Evolutionary conservation across 176 grass and related monocot genomes (phyloP).

Genomic region (Avena sativa): DNA sequence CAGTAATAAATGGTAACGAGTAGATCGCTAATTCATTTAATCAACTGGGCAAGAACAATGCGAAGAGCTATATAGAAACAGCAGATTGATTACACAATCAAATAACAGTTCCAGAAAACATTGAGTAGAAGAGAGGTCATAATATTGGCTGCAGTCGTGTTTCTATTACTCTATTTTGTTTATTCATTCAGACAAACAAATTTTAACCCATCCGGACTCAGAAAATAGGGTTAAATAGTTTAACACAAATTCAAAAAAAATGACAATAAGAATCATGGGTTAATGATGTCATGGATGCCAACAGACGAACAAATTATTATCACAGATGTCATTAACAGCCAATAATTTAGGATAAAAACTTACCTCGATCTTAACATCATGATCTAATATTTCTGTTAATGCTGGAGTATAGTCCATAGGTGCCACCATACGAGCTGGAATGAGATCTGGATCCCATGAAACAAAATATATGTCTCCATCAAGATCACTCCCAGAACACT

Average conservation of each 20-base stretch:
- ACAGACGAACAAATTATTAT: conserved; percentile 2
- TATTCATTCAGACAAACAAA: neutral
- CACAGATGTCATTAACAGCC: neutral
- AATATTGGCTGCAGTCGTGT: too few relatives aligned
- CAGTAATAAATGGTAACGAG: too few relatives aligned
- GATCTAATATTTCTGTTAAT: conserved; percentile 69
- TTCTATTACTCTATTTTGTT: neutral
- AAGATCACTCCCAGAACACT: conserved; percentile 97
- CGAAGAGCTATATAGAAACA: too few relatives aligned
- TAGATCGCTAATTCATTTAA: too few relatives aligned
- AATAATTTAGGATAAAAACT: neutral
- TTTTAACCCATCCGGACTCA: neutral
- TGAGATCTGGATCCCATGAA: conserved; percentile 73
- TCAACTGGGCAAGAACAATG: too few relatives aligned
- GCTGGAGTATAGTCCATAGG: conserved; percentile 91
- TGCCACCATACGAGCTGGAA: conserved; percentile 51
- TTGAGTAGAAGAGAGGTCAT: too few relatives aligned
- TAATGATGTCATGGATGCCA: neutral
- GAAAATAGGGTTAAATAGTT: neutral
- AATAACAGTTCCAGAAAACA: too few relatives aligned
- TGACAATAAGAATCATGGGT: neutral
- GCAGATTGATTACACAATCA: too few relatives aligned
- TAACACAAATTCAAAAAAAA: neutral
- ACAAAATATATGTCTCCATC: conserved; percentile 97
- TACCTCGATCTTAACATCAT: conserved; percentile 82